Base-by-base conservation (phyloP, 2,329 filamentous ascomycete species). In the Aspergillus pseudonomiae region DNA sequence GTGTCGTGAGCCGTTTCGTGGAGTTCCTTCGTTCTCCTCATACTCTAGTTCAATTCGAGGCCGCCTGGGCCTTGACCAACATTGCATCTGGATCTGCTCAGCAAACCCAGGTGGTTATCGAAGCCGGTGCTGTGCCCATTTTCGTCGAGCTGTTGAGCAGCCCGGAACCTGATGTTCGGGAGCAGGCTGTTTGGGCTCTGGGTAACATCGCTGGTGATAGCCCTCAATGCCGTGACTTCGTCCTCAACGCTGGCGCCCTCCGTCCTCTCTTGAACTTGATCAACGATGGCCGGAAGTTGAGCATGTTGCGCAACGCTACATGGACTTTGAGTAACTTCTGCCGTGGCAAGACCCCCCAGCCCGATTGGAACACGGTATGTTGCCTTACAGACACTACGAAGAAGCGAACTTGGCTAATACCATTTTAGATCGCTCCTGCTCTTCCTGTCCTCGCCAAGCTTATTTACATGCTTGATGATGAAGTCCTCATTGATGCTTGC, bases 291-390 rank as follows among this genome's bases (percentile, higher is more conserved):
- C 93, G 95, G 75, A 99, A 99, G 86, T 85, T 99, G 63, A 98
- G 94, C 86, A 99, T 99, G 95, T 89, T 99, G 59, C 88, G 95
- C 71, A 99, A 99, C 78, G 95, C 95, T 41, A 99, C 95, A 28
- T 99, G 95, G 95, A 99, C 95, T 52, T 84, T 99, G 62, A 98
- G 95, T 87, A 99, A 99, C 86, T 99, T 99, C 84, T 99, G 95
- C 84, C 93, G 95, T 85, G 95, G 95, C 82, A 99, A 99, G 88
- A 97, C 94, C 10, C 95, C 95, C 58, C 95, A 99, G 83, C 95
- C 95, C 54, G 95, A 99, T 78, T 99, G 95, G 95, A 88, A 89
- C 76, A 97, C 93, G 43, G 93, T 97, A 86, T 81, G 92, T 86
- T 59, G 55, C 34, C 57, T 14, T 24, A 16, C 46, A 6, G 1